Percentiles rank a stretch among this genome's conserved stretches.
Evolutionary conservation across 202 grass and related monocot species (phyloP).

Genomic region (Elaeis oleifera): DNA sequence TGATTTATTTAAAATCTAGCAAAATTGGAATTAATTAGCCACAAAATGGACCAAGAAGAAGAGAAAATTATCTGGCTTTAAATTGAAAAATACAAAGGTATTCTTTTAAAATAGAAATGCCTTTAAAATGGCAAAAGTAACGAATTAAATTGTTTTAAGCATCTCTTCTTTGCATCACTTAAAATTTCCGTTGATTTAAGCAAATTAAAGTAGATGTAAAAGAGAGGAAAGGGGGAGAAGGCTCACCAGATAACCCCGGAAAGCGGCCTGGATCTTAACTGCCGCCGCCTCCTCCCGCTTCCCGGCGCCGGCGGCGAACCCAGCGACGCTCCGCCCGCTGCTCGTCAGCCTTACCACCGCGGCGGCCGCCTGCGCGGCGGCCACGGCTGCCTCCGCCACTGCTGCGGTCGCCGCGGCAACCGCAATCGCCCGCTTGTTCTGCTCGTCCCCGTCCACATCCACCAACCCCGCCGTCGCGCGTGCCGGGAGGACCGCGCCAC

Average conservation of each 20-base stretch:
- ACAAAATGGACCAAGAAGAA: too few relatives aligned
- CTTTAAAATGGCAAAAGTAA: too few relatives aligned
- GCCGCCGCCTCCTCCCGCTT: conserved; percentile 59
- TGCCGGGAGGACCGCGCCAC: conserved; percentile 9
- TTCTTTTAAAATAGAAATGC: too few relatives aligned
- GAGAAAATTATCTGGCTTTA: too few relatives aligned
- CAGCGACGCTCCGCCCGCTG: conserved; percentile 29
- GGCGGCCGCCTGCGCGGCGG: conserved; percentile 61
- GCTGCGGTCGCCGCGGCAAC: conserved; percentile 70
- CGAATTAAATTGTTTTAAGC: too few relatives aligned
- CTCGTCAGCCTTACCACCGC: conserved; percentile 71
- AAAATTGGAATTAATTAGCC: too few relatives aligned
- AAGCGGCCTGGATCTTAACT: conserved; percentile 75
- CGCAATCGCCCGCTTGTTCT: conserved; percentile 77
- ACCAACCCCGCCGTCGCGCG: background rate
- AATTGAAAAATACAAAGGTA: too few relatives aligned
- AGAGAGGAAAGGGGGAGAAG: background rate
- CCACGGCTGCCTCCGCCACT: conserved; percentile 68
- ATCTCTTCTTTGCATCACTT: too few relatives aligned
- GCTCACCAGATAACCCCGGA: conserved; percentile 90
- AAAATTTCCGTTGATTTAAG: too few relatives aligned
- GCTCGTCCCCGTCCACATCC: conserved; percentile 31
- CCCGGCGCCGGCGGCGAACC: conserved; percentile 5
- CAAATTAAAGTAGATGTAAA: conserved; percentile 4
- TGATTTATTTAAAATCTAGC: too few relatives aligned